phyloP scores from a whole-genome alignment of 1,284 basidiomycete genomes.

The Pyrrhoderma lamaoense region DNA sequence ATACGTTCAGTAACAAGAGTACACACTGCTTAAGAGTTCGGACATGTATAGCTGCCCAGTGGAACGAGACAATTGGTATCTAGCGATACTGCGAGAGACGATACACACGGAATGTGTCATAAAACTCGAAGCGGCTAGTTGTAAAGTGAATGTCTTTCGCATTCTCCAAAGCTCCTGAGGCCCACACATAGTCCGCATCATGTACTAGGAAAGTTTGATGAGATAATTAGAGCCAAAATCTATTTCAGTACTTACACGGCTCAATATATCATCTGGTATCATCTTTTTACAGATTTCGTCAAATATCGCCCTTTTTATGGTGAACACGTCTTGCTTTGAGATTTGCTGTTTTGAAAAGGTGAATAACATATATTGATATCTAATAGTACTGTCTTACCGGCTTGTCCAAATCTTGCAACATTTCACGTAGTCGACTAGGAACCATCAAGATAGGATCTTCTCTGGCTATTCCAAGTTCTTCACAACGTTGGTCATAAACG shows the following conservation, averaged over 20 bases:
- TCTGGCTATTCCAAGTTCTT: constrained; percentile 67
- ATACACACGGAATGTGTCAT: constrained; percentile 89
- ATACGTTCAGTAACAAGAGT: not conserved
- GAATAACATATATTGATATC: not conserved
- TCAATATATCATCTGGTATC: constrained; percentile 85
- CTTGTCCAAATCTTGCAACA: constrained; percentile 30
- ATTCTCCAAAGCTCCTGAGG: constrained; percentile 93
- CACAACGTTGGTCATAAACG: constrained; percentile 89
- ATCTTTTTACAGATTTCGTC: constrained; percentile 89
- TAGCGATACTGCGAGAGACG: constrained; percentile 74
- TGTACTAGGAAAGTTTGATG: constrained; percentile 53
- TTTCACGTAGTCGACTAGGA: constrained; percentile 73
- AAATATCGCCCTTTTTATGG: constrained; percentile 80
- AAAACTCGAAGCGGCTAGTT: constrained; percentile 86
- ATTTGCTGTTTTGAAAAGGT: constrained; percentile 28
- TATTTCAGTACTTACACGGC: constrained; percentile 51
- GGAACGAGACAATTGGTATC: constrained; percentile 86
- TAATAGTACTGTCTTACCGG: not conserved
- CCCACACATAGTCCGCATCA: constrained; percentile 79
- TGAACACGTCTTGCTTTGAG: constrained; percentile 65
- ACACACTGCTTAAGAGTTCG: constrained; percentile 78
- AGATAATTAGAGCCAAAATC: not conserved
- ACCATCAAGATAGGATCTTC: constrained; percentile 86
- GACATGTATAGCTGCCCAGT: constrained; percentile 89
- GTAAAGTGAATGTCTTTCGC: constrained; percentile 93